A percentile compares a stretch with the other conserved stretches of the same genome.
Evolutionary conservation across 2,329 filamentous ascomycete genomes (phyloP).

Genomic region (Microthyrium microscopicum): DNA sequence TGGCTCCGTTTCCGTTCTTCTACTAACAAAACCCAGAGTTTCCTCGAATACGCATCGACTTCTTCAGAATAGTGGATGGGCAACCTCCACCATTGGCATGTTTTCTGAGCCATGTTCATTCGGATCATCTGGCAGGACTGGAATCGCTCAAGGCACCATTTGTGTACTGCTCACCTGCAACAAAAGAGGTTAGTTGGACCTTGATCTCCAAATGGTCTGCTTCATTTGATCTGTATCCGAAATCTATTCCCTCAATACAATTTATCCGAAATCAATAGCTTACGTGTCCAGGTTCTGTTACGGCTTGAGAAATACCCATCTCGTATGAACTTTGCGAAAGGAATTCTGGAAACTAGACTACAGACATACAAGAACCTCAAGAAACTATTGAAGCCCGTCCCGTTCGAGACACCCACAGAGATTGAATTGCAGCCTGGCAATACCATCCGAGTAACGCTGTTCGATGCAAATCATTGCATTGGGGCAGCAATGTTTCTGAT

Average conservation of each 20-base stretch:
- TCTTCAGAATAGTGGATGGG: slow-evolving; percentile 46
- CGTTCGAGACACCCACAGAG: slow-evolving; percentile 59
- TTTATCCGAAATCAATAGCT: background rate
- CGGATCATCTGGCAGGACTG: slow-evolving; percentile 70
- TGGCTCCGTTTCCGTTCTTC: too few species aligned
- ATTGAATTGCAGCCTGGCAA: slow-evolving; percentile 57
- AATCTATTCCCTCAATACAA: slow-evolving; percentile 1
- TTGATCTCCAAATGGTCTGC: background rate
- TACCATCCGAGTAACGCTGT: slow-evolving; percentile 62
- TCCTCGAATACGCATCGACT: slow-evolving; percentile 67
- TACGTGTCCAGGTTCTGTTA: slow-evolving; percentile 43
- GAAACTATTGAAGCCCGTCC: slow-evolving; percentile 60
- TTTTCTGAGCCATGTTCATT: slow-evolving; percentile 86
- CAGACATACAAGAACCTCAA: slow-evolving; percentile 63
- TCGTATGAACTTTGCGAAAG: slow-evolving; percentile 64
- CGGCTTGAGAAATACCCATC: slow-evolving; percentile 63
- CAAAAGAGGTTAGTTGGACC: slow-evolving; percentile 39
- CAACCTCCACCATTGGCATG: slow-evolving; percentile 54
- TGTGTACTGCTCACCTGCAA: slow-evolving; percentile 79
- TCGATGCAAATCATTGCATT: slow-evolving; percentile 84
- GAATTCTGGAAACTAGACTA: slow-evolving; percentile 56
- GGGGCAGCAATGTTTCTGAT: slow-evolving; percentile 89
- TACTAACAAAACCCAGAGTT: slow-evolving; percentile 41
- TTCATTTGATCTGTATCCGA: background rate
- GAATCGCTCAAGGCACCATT: slow-evolving; percentile 64